Evolutionary conservation across 305 asterid genomes (phyloP).

Genomic region (Fraxinus greggii): DNA sequence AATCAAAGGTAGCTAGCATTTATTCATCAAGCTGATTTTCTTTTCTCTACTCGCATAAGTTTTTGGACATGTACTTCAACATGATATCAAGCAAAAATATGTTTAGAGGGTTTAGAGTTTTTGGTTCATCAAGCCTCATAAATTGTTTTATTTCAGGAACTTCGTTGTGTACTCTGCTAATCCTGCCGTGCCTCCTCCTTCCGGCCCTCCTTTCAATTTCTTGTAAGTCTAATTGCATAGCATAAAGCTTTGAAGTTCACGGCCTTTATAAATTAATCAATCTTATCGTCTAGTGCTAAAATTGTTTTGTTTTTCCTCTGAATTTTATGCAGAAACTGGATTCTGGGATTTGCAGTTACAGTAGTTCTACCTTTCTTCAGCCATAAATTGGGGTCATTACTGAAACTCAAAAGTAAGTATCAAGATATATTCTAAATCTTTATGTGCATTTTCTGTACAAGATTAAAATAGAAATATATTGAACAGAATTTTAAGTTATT

Average conservation of each 20-base stretch:
- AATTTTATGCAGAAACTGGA: conserved; percentile 31
- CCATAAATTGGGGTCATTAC: conserved; percentile 40
- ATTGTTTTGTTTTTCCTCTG: neutral
- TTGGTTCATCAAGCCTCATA: neutral
- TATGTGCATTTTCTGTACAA: no score
- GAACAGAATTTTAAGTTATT: neutral
- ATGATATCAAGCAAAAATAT: neutral
- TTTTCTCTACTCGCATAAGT: neutral
- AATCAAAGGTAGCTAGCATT: conserved; percentile 25
- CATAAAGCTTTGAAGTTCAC: neutral
- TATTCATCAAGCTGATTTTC: neutral
- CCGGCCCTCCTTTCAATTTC: conserved; percentile 35
- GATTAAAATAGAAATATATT: neutral
- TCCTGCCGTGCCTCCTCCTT: conserved; percentile 35
- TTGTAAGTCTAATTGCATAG: conserved; percentile 26
- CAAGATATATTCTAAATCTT: neutral
- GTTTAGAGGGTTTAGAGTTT: neutral
- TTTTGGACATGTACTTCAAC: neutral
- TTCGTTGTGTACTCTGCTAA: conserved; percentile 27
- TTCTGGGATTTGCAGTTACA: conserved; percentile 33
- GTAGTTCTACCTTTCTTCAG: conserved; percentile 40
- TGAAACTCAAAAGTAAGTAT: conserved; percentile 38
- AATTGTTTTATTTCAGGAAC: conserved; percentile 25
- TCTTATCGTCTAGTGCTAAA: neutral
- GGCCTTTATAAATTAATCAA: neutral